Base-by-base conservation (phyloP, 2,329 filamentous ascomycete genomes). In the Pyricularia pennisetigena region DNA sequence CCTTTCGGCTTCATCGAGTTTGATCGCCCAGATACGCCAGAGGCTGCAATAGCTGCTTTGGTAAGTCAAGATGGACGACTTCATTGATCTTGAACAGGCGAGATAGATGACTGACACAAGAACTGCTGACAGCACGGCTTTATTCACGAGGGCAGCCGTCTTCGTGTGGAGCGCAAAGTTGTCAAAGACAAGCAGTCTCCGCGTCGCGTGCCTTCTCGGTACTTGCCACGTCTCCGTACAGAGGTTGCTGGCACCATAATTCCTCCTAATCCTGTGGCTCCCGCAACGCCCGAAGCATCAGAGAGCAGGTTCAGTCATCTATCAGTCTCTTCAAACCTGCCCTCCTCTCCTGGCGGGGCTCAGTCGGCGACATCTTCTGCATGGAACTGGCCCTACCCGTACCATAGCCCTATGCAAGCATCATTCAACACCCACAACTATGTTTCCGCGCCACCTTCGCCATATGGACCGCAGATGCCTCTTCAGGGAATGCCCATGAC, bases 1-100 rank as follows among this genome's bases (percentile, higher is more conserved):
- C 71, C 73, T 2, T 78, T 79, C 66, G 76, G 74, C 4, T 79
- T 79, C 64, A 54, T 73, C 28, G 71, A 72, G 68, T 73, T 69
- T 62, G 54, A 69, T 7, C 72, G 70, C 14, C 62, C 70, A 1
- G 71, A 71, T 64, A 68, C 71, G 68, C 70, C 71, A 10, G 72
- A 72, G 57, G 57, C 57, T 20, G 66, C 66, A 29, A 61, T 67
- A 14, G 57, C 54, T 30, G 28, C 28, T 28, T n/a, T 62, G 10
- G 66, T 67, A 49, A 32, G 66, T 63, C 24, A 16, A 23, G 4
- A 28, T 61, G 57, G 24, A 26, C 28, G 23, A 12, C 26, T 14
- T 8, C 4, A 12, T 61, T 24, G 24, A 61, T 4, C n/a, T 7
- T 12, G 57, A 24, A 24, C 9, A 12, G 23, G 4, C n/a, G 23